Evolutionary conservation across 345 rosid genomes (phyloP), one percentile per base, ranked within the genome.

Genomic region (Pistacia vera): DNA sequence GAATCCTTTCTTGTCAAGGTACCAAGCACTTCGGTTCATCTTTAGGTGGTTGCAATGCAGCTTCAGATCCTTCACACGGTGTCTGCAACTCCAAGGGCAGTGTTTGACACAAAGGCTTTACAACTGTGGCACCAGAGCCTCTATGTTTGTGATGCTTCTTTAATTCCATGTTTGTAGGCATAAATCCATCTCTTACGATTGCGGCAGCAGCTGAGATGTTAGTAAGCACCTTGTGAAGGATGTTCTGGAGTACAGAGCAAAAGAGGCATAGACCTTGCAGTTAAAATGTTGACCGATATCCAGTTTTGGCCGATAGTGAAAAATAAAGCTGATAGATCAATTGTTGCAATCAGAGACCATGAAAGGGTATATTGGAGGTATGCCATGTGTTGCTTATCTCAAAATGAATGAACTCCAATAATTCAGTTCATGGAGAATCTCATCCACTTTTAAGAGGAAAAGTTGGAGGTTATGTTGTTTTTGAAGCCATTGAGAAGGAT

Each of bases 11-110:
- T 76, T 86, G 78, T 79, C 87, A 3, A 84, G 74, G 71, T 82
- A 78, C 60, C 68, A n/a, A 86, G 90, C 77, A 75, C 87, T 10
- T 35, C 86, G 3, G 87, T 86, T 65, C 87, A 86, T 72, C 86
- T 60, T 71, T 86, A 52, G 90, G 90, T 49, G 90, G 90, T n/a
- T 86, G 87, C 80, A 82, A 78, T 69, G 87, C 78, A 60, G 78
- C 90, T 41, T 60, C 74, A 38, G 84, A 86, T 77, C 68, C 75
- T 59, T 72, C 77, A 22, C 48, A 59, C 3, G 90, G 90, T 44
- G 90, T 84, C 20, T 86, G 86, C 48, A 80, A 82, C 59, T 76
- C 83, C 33, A 61, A 68, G 87, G 90, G 28, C 90, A 86, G 80
- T 84, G 77, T 80, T 76, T 72, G 74, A 86, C 66, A 64, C 85